Conservation (phyloP, 164 flowering plant genomes). For the Tinospora cordifolia region DNA sequence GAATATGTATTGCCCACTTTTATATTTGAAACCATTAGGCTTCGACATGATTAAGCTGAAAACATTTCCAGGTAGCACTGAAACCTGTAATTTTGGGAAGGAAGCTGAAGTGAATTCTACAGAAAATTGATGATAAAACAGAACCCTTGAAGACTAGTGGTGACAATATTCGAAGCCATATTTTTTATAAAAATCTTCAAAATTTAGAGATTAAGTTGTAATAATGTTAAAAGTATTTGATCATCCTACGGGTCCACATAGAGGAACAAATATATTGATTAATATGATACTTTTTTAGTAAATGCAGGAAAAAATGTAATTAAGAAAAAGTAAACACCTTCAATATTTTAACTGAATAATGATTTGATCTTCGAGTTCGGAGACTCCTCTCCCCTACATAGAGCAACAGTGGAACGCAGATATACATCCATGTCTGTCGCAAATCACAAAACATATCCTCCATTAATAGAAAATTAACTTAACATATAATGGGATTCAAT, state of each 20-base stretch:
- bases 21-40: conserved; percentile 79
- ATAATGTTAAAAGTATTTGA: too few relatives aligned
- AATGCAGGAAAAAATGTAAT: background rate
- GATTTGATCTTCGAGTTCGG: conserved; percentile 58
- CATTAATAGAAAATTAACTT: background rate
- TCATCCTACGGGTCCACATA: too few relatives aligned
- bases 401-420: conserved; percentile 68
- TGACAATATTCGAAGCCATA: too few relatives aligned
- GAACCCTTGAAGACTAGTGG: background rate
- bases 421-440: conserved; percentile 91
- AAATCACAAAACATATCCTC: background rate
- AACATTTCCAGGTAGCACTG: conserved; percentile 84
- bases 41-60: conserved; percentile 72
- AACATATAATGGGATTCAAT: background rate
- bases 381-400: conserved; percentile 66
- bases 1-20: conserved; percentile 89
- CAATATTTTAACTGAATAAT: conserved; percentile 53
- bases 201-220: background rate
- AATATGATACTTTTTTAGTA: background rate
- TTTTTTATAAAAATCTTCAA: background rate
- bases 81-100: conserved; percentile 37
- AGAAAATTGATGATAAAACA: background rate
- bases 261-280: too few relatives aligned
- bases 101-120: background rate
- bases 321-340: conserved; percentile 38